These are phyloP conservation scores for Aspergillus sp. DNA, from an alignment of 2,329 filamentous ascomycete genomes.

Conservation along the genomic window DNA sequence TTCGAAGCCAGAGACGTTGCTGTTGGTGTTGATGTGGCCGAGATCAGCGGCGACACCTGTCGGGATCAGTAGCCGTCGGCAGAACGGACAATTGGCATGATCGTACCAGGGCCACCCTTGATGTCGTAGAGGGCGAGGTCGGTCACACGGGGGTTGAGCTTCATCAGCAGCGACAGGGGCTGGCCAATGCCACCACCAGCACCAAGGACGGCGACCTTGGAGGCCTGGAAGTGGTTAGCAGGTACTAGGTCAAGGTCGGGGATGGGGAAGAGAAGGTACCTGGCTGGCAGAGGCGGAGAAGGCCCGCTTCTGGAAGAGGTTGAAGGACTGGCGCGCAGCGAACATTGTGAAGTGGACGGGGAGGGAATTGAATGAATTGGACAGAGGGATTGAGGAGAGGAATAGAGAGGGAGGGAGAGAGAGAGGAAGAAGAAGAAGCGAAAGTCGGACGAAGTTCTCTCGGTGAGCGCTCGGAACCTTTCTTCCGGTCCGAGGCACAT, in stretches of 20 bases:
- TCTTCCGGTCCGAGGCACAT: not conserved
- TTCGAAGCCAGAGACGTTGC: conserved; percentile 81
- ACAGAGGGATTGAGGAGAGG: conserved; percentile 22
- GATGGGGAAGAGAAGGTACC: conserved; percentile 42
- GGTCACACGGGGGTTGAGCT: conserved; percentile 92
- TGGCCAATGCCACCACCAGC: conserved; percentile 97
- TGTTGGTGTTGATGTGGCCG: conserved; percentile 99
- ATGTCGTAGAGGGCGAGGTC: conserved; percentile 98
- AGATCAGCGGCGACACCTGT: conserved; percentile 95
- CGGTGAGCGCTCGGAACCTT: conserved; percentile 10
- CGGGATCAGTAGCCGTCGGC: conserved; percentile 12
- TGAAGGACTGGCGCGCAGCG: conserved; percentile 50
- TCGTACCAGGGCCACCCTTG: conserved; percentile 79
- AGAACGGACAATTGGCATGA: no score
- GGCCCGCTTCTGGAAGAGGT: conserved; percentile 61
- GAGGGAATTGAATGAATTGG: conserved; percentile 1
- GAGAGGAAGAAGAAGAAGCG: conserved; percentile 5
- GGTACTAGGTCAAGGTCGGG: conserved; percentile 4
- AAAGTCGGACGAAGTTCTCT: conserved; percentile 12
- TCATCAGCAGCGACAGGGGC: conserved; percentile 92
- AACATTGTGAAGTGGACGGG: conserved; percentile 54
- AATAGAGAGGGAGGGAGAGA: conserved; percentile 6
- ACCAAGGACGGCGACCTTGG: conserved; percentile 96
- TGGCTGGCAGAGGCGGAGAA: conserved; percentile 72
- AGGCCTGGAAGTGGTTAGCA: conserved; percentile 52